Conservation (phyloP, 2,329 filamentous ascomycete genomes). For the Aschersonia sp. region DNA sequence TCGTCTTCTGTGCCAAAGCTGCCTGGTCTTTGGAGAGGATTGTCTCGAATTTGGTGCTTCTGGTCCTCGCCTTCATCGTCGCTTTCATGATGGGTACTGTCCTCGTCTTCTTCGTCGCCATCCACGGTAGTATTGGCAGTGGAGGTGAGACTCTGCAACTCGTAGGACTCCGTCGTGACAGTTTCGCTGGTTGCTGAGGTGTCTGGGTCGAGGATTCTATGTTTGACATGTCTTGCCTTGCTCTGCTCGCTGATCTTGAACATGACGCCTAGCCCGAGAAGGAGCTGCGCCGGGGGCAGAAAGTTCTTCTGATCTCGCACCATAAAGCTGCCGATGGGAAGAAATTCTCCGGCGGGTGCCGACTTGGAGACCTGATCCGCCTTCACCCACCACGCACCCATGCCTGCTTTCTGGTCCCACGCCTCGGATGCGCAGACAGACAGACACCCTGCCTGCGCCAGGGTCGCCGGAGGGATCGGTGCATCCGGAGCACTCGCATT, state of each 20-base stretch:
- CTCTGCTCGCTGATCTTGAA: conserved; percentile 86
- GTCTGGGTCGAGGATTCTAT: conserved; percentile 25
- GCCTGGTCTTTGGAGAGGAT: conserved; percentile 19
- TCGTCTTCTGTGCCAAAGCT: conserved; percentile 11
- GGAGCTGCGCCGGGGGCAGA: conserved; percentile 70
- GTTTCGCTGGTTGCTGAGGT: conserved; percentile 5
- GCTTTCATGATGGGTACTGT: conserved; percentile 13
- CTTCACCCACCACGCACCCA: conserved; percentile 93
- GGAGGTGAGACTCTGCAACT: not conserved
- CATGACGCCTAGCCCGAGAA: conserved; percentile 76
- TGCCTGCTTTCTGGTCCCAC: conserved; percentile 92
- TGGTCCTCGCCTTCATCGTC: conserved; percentile 9
- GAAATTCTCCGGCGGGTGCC: conserved; percentile 62
- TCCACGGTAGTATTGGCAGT: conserved; percentile 13
- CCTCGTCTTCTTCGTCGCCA: conserved; percentile 10
- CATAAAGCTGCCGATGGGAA: conserved; percentile 65
- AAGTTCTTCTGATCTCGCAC: conserved; percentile 82
- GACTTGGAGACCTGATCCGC: conserved; percentile 84
- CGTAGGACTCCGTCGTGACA: conserved; percentile 7
- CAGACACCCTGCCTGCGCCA: conserved; percentile 78
- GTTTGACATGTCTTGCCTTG: conserved; percentile 64
- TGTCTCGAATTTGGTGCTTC: conserved; percentile 17
- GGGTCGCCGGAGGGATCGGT: conserved; percentile 78
- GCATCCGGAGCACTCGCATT: conserved; percentile 61
- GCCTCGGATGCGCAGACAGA: conserved; percentile 75